These are phyloP conservation scores for Ogataea dorogensis DNA, from an alignment of 805 yeast genomes.

Conservation along the genomic window DNA sequence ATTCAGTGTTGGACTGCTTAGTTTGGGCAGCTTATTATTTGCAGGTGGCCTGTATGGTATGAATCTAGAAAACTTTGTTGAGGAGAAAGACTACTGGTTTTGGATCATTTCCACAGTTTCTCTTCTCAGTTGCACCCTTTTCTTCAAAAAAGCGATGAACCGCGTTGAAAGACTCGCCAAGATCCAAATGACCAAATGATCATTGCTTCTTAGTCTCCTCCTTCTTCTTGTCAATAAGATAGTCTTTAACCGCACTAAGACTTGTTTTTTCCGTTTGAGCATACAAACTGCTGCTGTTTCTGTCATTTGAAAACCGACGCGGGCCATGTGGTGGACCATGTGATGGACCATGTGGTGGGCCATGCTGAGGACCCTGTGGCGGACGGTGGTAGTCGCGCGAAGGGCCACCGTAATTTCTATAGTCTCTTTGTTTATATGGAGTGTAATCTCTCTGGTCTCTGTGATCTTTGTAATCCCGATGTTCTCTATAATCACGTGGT, in stretches of 20 bases:
- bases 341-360: too few relatives aligned
- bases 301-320: constrained; percentile 3
- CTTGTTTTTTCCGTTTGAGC: constrained; percentile 18
- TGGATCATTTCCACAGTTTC: constrained; percentile 47
- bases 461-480: constrained; percentile 3
- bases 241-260: constrained; percentile 20
- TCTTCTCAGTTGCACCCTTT: constrained; percentile 36
- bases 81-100: constrained; percentile 75
- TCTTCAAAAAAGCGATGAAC: constrained; percentile 54
- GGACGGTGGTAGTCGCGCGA: background rate
- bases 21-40: constrained; percentile 78
- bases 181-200: constrained; percentile 41
- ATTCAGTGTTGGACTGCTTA: constrained; percentile 78
- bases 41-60: constrained; percentile 90
- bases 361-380: too few relatives aligned
- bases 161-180: constrained; percentile 65
- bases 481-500: constrained; percentile 4
- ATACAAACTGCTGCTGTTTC: constrained; percentile 13
- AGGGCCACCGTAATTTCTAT: background rate
- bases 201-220: constrained; percentile 11
- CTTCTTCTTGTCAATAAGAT: constrained; percentile 16
- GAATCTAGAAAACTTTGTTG: constrained; percentile 92
- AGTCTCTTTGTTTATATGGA: constrained; percentile 1
- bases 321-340: background rate
- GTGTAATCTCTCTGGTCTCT: constrained; percentile 1